Base-by-base conservation (phyloP, 176 grass and related monocot species). In the Carex littledalei region DNA sequence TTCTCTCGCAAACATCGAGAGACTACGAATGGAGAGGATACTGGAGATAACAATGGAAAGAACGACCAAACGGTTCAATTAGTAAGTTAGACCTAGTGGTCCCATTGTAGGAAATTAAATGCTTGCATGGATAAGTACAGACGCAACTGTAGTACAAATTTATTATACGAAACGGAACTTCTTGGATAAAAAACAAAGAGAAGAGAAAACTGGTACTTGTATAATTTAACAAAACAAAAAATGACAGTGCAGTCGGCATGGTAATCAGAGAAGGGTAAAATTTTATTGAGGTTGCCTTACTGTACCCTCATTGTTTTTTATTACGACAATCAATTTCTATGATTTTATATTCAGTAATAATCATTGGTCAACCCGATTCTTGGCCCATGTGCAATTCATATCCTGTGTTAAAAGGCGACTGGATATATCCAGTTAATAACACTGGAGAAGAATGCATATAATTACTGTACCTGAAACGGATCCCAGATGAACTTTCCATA, bases 71-170 rank as follows among this genome's bases (percentile, higher is more conserved):
- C 24, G 50, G 74, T 78, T 31, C 16, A 55, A 78, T 34, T 8
- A 56, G 49, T 17, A 55, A 78, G 43, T 7, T 53, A 77, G 50
- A 56, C 9, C 2, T 54, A 56, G 70, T 56, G 74, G 74, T 56
- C 74, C 73, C 21, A 6, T 78, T 56, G 11, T 55, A 16, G 22
- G 74, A 78, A 78, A 77, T 78, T 56, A 78, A 78, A 78, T 78
- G 74, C 50, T 1, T 56, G 13, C 74, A 78, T 56, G 74, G 72
- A 29, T 78, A 78, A 31, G 50, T 78, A 78, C 74, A 78, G 43
- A 78, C 22, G 24, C 12, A 77, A 55, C 50, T 78, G 74, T 15
- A 54, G 50, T 56, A 14, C 24, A 78, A 52, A 54, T 17, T 37
- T 76, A 55, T 77, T 54, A 31, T 56, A 56, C 6, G 12, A 52